Evolutionary conservation across 345 rosid genomes (phyloP).

Genomic region (Firmiana major): DNA sequence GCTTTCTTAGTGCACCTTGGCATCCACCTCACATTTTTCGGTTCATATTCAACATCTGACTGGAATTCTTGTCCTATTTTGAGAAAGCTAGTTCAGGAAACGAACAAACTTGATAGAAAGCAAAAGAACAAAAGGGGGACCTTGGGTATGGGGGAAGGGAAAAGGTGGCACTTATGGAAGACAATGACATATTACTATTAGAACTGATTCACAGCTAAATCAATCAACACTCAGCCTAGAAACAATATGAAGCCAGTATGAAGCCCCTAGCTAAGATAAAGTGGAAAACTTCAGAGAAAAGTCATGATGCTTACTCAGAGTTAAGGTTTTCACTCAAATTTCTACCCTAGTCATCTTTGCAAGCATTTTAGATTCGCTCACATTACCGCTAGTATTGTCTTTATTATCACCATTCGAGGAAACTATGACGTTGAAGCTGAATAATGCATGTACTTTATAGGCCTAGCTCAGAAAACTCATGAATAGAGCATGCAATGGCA

Average conservation of each 20-base stretch:
- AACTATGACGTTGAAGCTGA: background rate
- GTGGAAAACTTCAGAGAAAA: background rate
- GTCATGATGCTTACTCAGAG: background rate
- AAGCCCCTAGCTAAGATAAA: background rate
- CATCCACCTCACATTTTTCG: background rate
- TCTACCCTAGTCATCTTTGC: background rate
- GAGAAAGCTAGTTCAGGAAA: background rate
- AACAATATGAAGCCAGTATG: background rate
- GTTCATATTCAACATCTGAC: conserved; percentile 5
- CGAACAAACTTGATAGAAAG: background rate
- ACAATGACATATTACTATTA: background rate
- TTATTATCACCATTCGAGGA: background rate
- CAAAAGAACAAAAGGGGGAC: background rate
- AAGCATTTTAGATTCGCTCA: background rate
- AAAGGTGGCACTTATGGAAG: background rate
- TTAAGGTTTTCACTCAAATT: background rate
- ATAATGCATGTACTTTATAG: background rate
- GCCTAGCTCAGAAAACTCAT: background rate
- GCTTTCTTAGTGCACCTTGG: background rate
- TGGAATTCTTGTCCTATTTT: background rate
- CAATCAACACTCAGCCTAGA: background rate
- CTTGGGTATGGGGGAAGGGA: background rate
- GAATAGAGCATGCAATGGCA: no score
- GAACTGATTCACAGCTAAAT: background rate
- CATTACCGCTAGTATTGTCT: background rate